Evolutionary conservation across 2,329 filamentous ascomycete species (phyloP).

Genomic region (Aspergillus sp.): DNA sequence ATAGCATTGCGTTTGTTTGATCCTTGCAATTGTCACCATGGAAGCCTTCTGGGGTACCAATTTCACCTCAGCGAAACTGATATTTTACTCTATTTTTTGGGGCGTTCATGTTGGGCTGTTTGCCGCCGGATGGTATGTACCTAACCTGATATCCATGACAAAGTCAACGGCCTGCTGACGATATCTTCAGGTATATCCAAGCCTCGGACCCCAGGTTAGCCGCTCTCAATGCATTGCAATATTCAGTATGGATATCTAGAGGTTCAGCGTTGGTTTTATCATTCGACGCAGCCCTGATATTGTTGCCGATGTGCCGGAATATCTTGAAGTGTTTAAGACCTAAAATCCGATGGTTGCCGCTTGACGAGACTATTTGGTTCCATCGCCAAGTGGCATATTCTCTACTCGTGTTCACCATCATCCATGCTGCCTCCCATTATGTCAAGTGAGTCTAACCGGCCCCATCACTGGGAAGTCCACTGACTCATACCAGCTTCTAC

Average conservation of each 20-base stretch:
- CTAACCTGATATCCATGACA: neutral
- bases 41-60: conserved; percentile 41
- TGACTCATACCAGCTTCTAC: conserved; percentile 62
- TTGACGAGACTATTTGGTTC: conserved; percentile 97
- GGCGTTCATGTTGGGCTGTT: conserved; percentile 70
- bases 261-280: conserved; percentile 81
- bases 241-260: conserved; percentile 92
- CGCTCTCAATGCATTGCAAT: conserved; percentile 70
- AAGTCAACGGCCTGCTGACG: conserved; percentile 10
- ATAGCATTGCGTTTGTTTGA: conserved; percentile 1
- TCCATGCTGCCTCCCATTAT: conserved; percentile 77
- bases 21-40: conserved; percentile 40
- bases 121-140: conserved; percentile 69
- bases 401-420: conserved; percentile 69
- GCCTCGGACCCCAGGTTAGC: conserved; percentile 58
- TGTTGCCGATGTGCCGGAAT: conserved; percentile 91
- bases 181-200: conserved; percentile 65
- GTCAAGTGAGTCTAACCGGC: conserved; percentile 65
- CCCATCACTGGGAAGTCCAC: conserved; percentile 1
- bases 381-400: conserved; percentile 91
- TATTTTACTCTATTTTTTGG: conserved; percentile 79
- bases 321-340: conserved; percentile 76
- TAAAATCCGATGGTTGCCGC: conserved; percentile 75
- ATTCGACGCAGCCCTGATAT: conserved; percentile 76
- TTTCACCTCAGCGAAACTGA: conserved; percentile 60